Percentiles rank a stretch among this genome's conserved stretches.
phyloP scores from a whole-genome alignment of 1,139 yeast species.

The Geotrichum reessii region DNA sequence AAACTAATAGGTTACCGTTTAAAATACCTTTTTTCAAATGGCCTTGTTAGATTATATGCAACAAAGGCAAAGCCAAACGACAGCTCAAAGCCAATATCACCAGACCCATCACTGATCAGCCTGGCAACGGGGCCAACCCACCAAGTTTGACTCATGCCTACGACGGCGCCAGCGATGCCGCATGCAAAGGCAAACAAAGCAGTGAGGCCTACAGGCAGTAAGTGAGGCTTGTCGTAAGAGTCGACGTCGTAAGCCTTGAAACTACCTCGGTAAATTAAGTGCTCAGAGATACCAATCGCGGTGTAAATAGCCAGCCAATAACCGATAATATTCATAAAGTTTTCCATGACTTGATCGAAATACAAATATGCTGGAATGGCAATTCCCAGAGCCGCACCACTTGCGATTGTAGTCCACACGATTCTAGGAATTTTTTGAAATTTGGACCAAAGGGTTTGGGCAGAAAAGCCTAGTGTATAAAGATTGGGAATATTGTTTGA shows the following conservation, averaged over 20 bases:
- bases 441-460: conserved; percentile 75
- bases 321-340: conserved; percentile 85
- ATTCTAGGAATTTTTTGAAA: conserved; percentile 72
- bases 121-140: conserved; percentile 64
- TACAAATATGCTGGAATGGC: conserved; percentile 81
- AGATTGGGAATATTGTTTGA: conserved; percentile 90
- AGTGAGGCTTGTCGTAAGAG: conserved; percentile 50
- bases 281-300: conserved; percentile 68
- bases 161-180: conserved; percentile 79
- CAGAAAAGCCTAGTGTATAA: conserved; percentile 81
- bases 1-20: conserved; percentile 25
- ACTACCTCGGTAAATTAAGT: conserved; percentile 60
- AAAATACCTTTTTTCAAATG: conserved; percentile 46
- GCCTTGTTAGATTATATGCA: conserved; percentile 56
- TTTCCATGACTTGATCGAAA: conserved; percentile 66
- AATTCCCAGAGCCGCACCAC: conserved; percentile 71
- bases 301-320: conserved; percentile 87
- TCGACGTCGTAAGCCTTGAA: conserved; percentile 57
- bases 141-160: conserved; percentile 87
- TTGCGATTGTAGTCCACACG: conserved; percentile 72
- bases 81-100: conserved; percentile 84
- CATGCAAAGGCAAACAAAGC: conserved; percentile 72
- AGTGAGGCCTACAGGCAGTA: conserved; percentile 70
- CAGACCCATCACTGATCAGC: conserved; percentile 62
- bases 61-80: conserved; percentile 65